These are phyloP conservation scores for Erysimum cheiranthoides DNA, from an alignment of 345 rosid genomes.

Conservation along the genomic window DNA sequence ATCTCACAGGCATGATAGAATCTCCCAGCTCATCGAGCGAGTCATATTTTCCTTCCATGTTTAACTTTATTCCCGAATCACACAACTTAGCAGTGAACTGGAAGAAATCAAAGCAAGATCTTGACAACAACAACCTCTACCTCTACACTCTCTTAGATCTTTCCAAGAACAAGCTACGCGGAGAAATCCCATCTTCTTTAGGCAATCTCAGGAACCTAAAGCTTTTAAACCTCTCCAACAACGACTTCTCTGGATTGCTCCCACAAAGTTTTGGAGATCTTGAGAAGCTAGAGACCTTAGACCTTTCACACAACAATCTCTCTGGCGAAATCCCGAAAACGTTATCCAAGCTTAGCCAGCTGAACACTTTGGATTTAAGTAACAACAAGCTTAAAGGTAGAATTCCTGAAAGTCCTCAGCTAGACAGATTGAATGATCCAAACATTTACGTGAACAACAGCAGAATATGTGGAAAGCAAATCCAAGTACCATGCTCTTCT, in stretches of 20 bases:
- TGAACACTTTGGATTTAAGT: conserved; percentile 42
- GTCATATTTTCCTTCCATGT: neutral
- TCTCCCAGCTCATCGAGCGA: neutral
- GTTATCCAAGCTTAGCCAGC: conserved; percentile 35
- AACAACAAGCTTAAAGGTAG: conserved; percentile 49
- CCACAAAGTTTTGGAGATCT: conserved; percentile 41
- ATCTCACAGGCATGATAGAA: conserved; percentile 44
- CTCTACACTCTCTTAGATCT: conserved; percentile 50
- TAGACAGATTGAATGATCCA: conserved; percentile 49
- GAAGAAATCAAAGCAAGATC: conserved; percentile 49
- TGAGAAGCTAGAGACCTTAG: conserved; percentile 46
- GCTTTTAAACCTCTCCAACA: conserved; percentile 47
- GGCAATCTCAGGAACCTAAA: conserved; percentile 47
- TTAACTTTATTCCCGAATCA: neutral
- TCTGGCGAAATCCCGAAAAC: conserved; percentile 45
- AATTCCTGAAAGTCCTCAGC: conserved; percentile 50
- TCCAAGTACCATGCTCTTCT: conserved; percentile 40
- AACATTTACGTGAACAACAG: conserved; percentile 46
- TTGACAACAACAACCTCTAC: conserved; percentile 17
- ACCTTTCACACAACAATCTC: conserved; percentile 51
- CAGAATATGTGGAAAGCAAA: conserved; percentile 53
- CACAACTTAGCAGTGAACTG: conserved; percentile 40
- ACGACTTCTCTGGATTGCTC: conserved; percentile 45
- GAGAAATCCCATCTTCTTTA: conserved; percentile 47
- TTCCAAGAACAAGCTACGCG: conserved; percentile 50